A percentile compares a stretch with the other conserved stretches of the same genome.
phyloP scores from a whole-genome alignment of 2,329 filamentous ascomycete genomes.

The Aspergillus tanneri region DNA sequence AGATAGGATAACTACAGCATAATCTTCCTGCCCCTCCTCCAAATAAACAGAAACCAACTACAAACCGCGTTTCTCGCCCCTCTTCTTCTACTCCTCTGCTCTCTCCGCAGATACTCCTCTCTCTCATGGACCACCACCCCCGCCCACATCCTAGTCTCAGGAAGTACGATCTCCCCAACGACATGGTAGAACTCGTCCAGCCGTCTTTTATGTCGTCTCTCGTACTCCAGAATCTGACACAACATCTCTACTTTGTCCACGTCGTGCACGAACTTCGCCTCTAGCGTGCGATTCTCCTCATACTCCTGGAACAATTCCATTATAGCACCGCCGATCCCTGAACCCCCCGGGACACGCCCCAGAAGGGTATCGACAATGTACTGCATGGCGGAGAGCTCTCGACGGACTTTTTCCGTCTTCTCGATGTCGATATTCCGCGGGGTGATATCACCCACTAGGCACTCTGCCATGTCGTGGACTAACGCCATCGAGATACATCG shows the following conservation, averaged over 20 bases:
- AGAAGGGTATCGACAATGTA: slow-evolving; percentile 81
- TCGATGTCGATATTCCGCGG: slow-evolving; percentile 71
- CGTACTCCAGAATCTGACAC: slow-evolving; percentile 95
- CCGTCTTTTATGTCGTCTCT: slow-evolving; percentile 70
- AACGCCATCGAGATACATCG: slow-evolving; percentile 94
- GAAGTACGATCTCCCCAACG: slow-evolving; percentile 66
- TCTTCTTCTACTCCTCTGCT: background rate
- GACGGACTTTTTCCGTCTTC: slow-evolving; percentile 83
- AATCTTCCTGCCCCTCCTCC: too few relatives aligned
- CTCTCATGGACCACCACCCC: slow-evolving; percentile 73
- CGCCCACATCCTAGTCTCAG: slow-evolving; percentile 79
- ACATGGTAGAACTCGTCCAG: slow-evolving; percentile 86
- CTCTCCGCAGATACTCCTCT: slow-evolving; percentile 46
- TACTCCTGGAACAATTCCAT: slow-evolving; percentile 91
- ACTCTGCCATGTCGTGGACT: slow-evolving; percentile 96
- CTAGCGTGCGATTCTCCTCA: slow-evolving; percentile 80
- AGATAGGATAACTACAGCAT: too few relatives aligned
- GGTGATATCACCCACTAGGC: slow-evolving; percentile 95
- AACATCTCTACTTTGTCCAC: slow-evolving; percentile 96
- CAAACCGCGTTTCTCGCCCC: background rate
- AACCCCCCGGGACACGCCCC: slow-evolving; percentile 69
- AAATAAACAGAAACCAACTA: too few relatives aligned
- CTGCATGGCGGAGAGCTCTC: slow-evolving; percentile 87
- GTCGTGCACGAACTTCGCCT: slow-evolving; percentile 90
- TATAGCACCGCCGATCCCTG: slow-evolving; percentile 56